Conservation (phyloP, 495 filamentous ascomycete genomes). For the Achaetomiella virescens region DNA sequence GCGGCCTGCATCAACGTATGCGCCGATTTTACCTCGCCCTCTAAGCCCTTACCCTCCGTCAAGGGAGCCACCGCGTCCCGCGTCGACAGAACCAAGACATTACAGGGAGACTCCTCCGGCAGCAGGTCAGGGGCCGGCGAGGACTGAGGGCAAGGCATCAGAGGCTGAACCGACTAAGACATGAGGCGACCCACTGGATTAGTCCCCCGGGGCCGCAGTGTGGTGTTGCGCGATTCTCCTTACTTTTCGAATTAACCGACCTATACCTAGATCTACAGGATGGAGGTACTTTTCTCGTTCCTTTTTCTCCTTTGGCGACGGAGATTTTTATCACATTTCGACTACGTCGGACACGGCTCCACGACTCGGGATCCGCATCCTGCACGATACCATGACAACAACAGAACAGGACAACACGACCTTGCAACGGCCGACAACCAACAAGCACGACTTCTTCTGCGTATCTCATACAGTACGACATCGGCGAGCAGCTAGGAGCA, state of each 20-base stretch:
- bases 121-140: conserved; percentile 1
- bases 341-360: neutral
- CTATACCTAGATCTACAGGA: conserved; percentile 1
- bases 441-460: neutral
- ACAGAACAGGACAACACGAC: neutral
- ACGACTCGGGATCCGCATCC: neutral
- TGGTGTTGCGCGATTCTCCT: neutral
- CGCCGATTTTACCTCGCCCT: conserved; percentile 15
- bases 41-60: conserved; percentile 14
- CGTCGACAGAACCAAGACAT: neutral
- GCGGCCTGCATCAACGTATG: neutral
- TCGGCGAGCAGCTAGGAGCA: neutral
- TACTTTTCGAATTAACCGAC: neutral
- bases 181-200: neutral
- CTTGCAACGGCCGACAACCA: neutral
- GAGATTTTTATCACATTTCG: too few relatives aligned
- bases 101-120: conserved; percentile 12
- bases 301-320: neutral
- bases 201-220: neutral
- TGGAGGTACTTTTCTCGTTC: neutral
- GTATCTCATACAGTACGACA: conserved; percentile 4
- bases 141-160: conserved; percentile 9
- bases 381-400: neutral
- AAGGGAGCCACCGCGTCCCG: conserved; percentile 3
- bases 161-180: conserved; percentile 11